Evolutionary conservation across 345 rosid genomes (phyloP).

Genomic region (Kandelia obovata): DNA sequence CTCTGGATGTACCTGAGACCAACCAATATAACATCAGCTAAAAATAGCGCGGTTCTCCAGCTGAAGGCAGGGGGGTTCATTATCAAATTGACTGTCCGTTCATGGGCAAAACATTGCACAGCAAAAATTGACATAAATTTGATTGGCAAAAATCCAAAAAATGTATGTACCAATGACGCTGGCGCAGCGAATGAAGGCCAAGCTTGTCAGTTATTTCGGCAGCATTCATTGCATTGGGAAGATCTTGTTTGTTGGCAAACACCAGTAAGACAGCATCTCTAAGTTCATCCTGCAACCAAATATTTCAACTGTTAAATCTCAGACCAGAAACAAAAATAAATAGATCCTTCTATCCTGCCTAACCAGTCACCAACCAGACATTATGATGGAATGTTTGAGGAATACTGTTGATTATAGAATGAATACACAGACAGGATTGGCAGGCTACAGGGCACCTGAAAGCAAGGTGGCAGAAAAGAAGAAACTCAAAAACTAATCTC

Average conservation of each 20-base stretch:
- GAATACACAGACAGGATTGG: not conserved
- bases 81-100: not conserved
- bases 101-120: not conserved
- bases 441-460: not conserved
- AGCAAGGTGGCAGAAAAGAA: not conserved
- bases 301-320: not conserved
- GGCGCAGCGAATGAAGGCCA: not conserved
- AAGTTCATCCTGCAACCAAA: not conserved
- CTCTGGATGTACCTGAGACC: not conserved
- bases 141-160: not conserved
- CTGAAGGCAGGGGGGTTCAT: not conserved
- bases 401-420: not conserved
- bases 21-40: not conserved
- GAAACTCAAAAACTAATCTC: not conserved
- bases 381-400: too few relatives aligned
- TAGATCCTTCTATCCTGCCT: not conserved
- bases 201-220: not conserved
- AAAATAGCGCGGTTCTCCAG: not conserved
- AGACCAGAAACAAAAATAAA: not conserved
- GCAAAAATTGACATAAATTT: not conserved
- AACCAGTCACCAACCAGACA: not conserved
- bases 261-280: not conserved
- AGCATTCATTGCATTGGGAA: not conserved
- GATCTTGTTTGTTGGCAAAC: not conserved
- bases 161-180: slow-evolving; percentile 4